Percentiles rank a stretch among this genome's conserved stretches.
Conservation (phyloP, 805 yeast genomes). For the Kazachstania taianensis region DNA sequence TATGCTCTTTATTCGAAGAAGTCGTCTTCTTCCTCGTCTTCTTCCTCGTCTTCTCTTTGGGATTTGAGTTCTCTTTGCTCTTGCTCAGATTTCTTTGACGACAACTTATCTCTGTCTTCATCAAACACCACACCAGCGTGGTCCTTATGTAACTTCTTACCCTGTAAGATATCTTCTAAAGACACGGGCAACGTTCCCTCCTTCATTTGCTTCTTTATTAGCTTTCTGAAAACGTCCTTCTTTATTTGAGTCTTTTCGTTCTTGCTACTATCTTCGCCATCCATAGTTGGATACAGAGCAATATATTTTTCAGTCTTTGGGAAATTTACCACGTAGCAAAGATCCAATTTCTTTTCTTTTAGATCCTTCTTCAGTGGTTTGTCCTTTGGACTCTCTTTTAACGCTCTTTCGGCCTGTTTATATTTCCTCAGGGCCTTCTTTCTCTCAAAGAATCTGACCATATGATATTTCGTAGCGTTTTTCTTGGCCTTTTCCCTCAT, state of each 20-base stretch:
- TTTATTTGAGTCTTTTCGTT: slow-evolving; percentile 34
- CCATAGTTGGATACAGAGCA: slow-evolving; percentile 52
- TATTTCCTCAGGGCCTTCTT: slow-evolving; percentile 73
- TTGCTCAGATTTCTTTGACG: slow-evolving; percentile 18
- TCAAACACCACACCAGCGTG: slow-evolving; percentile 15
- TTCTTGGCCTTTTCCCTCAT: slow-evolving; percentile 37
- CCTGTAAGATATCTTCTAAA: slow-evolving; percentile 34
- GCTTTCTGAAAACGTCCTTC: slow-evolving; percentile 40
- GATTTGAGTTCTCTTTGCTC: slow-evolving; percentile 8
- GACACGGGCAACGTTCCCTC: slow-evolving; percentile 49
- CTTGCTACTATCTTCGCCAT: slow-evolving; percentile 32
- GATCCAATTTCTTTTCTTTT: slow-evolving; percentile 51
- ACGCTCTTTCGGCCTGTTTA: slow-evolving; percentile 35
- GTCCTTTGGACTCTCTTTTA: slow-evolving; percentile 13
- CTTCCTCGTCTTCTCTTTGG: slow-evolving; percentile 16
- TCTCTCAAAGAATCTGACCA: slow-evolving; percentile 85
- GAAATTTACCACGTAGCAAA: slow-evolving; percentile 65
- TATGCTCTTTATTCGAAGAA: slow-evolving; percentile 36
- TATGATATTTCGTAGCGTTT: slow-evolving; percentile 69
- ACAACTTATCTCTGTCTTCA: slow-evolving; percentile 9
- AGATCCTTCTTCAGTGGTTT: slow-evolving; percentile 27
- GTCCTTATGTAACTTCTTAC: slow-evolving; percentile 26
- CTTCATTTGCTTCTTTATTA: slow-evolving; percentile 42
- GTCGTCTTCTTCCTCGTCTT: slow-evolving; percentile 33
- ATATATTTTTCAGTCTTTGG: slow-evolving; percentile 75